Evolutionary conservation across 306 rosid genomes (phyloP).

Genomic region (Bauhinia variegata): DNA sequence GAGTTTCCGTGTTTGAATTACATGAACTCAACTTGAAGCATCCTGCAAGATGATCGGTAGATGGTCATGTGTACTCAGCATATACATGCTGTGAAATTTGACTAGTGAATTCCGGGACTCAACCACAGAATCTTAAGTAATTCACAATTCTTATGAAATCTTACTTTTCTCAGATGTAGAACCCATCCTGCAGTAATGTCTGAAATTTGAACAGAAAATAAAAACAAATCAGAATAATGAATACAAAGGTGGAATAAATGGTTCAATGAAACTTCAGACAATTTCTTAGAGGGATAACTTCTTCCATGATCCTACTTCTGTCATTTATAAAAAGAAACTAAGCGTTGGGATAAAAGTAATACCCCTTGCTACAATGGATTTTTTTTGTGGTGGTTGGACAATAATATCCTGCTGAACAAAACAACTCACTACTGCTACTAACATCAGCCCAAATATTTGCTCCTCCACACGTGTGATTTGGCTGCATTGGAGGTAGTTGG

Average conservation of each 20-base stretch:
- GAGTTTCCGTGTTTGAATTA: constrained; percentile 70
- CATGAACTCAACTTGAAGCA: constrained; percentile 93
- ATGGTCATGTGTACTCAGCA: constrained; percentile 38
- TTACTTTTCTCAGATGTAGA: constrained; percentile 82
- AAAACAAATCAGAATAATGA: constrained; percentile 30
- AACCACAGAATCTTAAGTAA: constrained; percentile 1
- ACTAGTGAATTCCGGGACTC: constrained; percentile 11
- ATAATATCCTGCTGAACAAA: constrained; percentile 87
- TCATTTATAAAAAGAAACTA: constrained; percentile 16
- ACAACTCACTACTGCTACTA: constrained; percentile 67
- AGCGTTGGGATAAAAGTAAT: constrained; percentile 41
- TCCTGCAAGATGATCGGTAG: constrained; percentile 58
- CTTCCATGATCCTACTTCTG: constrained; percentile 22
- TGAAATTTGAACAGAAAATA: constrained; percentile 48
- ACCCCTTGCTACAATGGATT: constrained; percentile 78
- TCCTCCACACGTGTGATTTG: constrained; percentile 95
- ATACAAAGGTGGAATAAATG: constrained; percentile 1
- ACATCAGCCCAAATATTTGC: constrained; percentile 93
- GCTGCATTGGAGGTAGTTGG: constrained; percentile 79
- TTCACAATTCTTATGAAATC: constrained; percentile 29
- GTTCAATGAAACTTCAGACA: constrained; percentile 11
- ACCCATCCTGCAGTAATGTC: constrained; percentile 93
- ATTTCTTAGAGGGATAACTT: neutral
- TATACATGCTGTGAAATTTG: constrained; percentile 10
- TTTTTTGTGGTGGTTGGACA: constrained; percentile 78